Evolutionary conservation across 352 stramenopile genomes (phyloP), one percentile per base, ranked within the genome.

Genomic region (Phytopythium aichiense): DNA sequence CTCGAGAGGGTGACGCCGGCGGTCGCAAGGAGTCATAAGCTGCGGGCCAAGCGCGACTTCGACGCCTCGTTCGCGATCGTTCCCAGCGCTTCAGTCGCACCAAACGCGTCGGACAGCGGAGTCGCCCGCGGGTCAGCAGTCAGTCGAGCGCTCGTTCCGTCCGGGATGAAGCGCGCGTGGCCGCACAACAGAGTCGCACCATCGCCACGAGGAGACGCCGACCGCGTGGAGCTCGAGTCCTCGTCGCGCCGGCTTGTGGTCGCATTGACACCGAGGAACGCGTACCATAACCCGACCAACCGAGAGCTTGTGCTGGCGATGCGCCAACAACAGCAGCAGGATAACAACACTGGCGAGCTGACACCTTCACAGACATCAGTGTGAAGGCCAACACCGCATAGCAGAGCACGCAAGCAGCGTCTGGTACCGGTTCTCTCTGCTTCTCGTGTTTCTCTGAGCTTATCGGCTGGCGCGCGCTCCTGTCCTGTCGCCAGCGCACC

Each of bases 191-290:
- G 33, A 5, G 40, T 55, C n/a, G 23, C 25, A 7, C 31, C 38
- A 5, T 48, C 30, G 11, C 42, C 30, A 5, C 20, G 52, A 22
- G 46, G 20, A 28, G 22, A 12, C 12, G 15, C n/a, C 35, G 42
- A 57, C 7, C 15, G 15, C 55, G 48, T 65, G 13, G 56, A 61
- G 11, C 51, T 60, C 6, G 40, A 67, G 20, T 63, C 74, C 33
- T 58, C 74, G 16, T 73, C 61, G 7, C 59, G 71, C 40, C 67
- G 60, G 59, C 67, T 88, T 37, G 60, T 64, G 43, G 63, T 74
- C 30, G 68, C 64, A 12, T 61, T 85, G 46, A 85, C 74, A 11
- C 74, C 79, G n/a, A 68, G 67, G 48, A 87, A 72, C 65, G 66
- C 68, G 37, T 88, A 87, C 62, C 61, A 65, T n/a, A 62, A 78